Evolutionary conservation across 176 grass and related monocot species (phyloP), one percentile per base, ranked within the genome.

Genomic region (Phoenix dactylifera): DNA sequence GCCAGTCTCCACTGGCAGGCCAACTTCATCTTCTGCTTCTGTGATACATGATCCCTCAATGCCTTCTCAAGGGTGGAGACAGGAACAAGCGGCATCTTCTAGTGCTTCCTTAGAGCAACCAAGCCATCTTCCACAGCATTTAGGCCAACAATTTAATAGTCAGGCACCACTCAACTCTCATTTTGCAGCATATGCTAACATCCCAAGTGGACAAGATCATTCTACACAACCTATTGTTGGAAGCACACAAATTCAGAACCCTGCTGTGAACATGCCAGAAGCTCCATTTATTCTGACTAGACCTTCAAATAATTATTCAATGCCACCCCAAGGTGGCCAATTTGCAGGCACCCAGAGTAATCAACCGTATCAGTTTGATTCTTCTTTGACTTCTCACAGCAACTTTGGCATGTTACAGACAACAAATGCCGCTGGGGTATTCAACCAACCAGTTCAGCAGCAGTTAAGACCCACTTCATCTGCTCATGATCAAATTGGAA

Each of bases 401-500:
- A 82, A 49, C 57, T 82, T 82, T 51, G 65, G 29, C 48, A 22
- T 50, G 1, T 57, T 77, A 49, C 32, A n/a, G 50, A 29, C 22
- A 70, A 35, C 66, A 44, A 63, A 63, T 52, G 20, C 66, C 60
- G 29, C 23, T 63, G 50, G 76, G 62, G 74, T 59, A 61, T 51
- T 70, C 29, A 73, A 63, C 60, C 50, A 67, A 4, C 50, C 55
- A 26, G 29, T 23, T 4, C 82, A 66, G 68, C 57, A 73, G 25
- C 79, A 73, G 63, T 44, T 60, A 26, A 74, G 78, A 49, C 52
- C 49, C 69, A 72, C 65, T 19, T 64, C 66, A 55, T 66, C 51
- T 65, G 24, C 79, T 71, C 79, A 77, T 74, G 76, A 67, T 77
- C 63, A 68, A n/a, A 72, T 65, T 5, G 71, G 62, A 15, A 82